Percentiles rank a stretch among this genome's conserved stretches.
phyloP scores from a whole-genome alignment of 139 green algal species.

The Astrephomene gubernaculifera region DNA sequence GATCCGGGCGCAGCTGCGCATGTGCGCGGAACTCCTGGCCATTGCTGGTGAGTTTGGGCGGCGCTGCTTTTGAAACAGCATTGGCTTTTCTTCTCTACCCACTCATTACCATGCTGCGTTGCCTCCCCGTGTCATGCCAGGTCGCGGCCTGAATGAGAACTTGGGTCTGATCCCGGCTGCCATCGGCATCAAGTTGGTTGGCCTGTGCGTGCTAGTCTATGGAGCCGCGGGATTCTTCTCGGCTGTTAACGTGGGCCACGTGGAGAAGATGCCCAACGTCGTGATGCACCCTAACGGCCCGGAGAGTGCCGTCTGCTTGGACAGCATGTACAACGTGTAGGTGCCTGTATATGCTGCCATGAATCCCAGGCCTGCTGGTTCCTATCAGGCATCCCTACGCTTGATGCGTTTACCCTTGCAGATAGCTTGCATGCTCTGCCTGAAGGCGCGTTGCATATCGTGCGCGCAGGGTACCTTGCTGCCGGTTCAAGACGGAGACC shows the following conservation, averaged over 20 bases:
- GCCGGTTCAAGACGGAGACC: background rate
- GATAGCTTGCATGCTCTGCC: no score
- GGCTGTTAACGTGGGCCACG: background rate
- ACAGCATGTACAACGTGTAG: background rate
- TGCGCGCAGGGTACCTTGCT: constrained; percentile 9
- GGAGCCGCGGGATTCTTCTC: background rate
- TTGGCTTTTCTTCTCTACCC: no score
- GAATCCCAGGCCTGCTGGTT: no score
- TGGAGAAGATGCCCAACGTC: background rate
- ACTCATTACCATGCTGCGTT: no score
- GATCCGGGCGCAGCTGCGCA: constrained; percentile 18
- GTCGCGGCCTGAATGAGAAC: constrained; percentile 39
- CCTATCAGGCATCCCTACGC: no score
- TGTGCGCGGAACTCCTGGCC: constrained; percentile 34
- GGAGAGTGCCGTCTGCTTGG: background rate
- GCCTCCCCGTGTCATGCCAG: constrained; percentile 20
- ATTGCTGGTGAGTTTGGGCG: constrained; percentile 24
- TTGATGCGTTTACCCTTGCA: no score
- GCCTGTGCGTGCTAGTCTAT: constrained; percentile 19
- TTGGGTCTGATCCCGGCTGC: constrained; percentile 17
- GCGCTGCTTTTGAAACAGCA: background rate
- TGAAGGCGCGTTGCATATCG: no score
- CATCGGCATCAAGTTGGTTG: constrained; percentile 31
- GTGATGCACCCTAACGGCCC: no score
- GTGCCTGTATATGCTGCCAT: no score